Conservation (phyloP, 2,329 filamentous ascomycete genomes). For the Microdochium paspali region DNA sequence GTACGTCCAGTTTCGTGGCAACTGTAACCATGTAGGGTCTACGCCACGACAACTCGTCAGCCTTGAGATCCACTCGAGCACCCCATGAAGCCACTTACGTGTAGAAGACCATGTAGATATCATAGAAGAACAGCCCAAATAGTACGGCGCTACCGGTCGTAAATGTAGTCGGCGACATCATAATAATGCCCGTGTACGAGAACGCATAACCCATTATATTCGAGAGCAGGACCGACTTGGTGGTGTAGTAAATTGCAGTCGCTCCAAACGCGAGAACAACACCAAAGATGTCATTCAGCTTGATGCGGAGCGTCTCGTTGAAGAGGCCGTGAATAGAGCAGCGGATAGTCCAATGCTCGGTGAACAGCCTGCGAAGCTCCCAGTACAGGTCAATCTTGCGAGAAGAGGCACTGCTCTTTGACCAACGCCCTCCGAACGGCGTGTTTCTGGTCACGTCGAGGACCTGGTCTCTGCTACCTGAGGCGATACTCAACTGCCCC, state of each 20-base stretch:
- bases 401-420: constrained; percentile 17
- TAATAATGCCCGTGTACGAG: constrained; percentile 70
- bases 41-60: constrained; percentile 9
- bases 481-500: constrained; percentile 24
- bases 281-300: constrained; percentile 47
- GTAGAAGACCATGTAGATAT: constrained; percentile 88
- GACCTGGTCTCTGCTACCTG: constrained; percentile 12
- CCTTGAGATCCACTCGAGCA: background rate
- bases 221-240: constrained; percentile 48
- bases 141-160: constrained; percentile 71
- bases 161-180: constrained; percentile 86
- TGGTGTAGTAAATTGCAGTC: constrained; percentile 60
- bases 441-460: constrained; percentile 20
- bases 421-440: constrained; percentile 29
- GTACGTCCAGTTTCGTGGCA: constrained; percentile 80
- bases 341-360: constrained; percentile 40
- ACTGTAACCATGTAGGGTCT: constrained; percentile 80
- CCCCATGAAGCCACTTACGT: constrained; percentile 44
- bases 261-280: constrained; percentile 43
- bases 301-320: constrained; percentile 38
- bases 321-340: constrained; percentile 41
- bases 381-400: constrained; percentile 27
- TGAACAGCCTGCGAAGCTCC: constrained; percentile 39
- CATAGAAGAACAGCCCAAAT: constrained; percentile 79
- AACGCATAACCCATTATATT: constrained; percentile 84